phyloP scores from a whole-genome alignment of 164 flowering plant genomes.

The Stephania cephalantha region DNA sequence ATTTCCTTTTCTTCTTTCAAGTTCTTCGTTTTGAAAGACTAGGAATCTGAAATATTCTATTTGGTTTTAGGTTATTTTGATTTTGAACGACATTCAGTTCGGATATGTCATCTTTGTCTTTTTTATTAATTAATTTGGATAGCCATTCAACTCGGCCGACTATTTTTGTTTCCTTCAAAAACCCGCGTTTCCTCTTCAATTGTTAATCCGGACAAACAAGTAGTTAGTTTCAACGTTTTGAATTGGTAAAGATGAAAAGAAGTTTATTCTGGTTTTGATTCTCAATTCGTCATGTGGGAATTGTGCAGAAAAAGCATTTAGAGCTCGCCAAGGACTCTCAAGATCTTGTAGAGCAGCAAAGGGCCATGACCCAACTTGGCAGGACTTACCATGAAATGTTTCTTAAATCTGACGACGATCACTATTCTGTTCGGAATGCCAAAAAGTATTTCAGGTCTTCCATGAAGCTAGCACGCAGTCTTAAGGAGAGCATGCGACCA shows the following conservation, averaged over 20 bases:
- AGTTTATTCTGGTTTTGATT: background rate
- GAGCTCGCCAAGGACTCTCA: slow-evolving; percentile 66
- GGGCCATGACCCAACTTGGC: slow-evolving; percentile 94
- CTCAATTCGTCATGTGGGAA: slow-evolving; percentile 6
- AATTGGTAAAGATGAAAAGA: background rate
- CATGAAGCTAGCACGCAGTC: slow-evolving; percentile 59
- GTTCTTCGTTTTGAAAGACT: background rate
- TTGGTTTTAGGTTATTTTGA: background rate
- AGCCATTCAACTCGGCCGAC: background rate
- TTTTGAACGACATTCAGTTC: background rate
- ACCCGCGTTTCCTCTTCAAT: background rate
- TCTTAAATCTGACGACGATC: slow-evolving; percentile 54
- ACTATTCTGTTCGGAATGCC: slow-evolving; percentile 56
- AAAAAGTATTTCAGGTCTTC: slow-evolving; percentile 80
- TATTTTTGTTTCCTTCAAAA: background rate
- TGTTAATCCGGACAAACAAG: background rate
- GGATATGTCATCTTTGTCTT: background rate
- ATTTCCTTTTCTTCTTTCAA: no score
- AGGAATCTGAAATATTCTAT: background rate
- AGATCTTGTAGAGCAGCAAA: slow-evolving; percentile 85
- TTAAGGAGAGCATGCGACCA: slow-evolving; percentile 46
- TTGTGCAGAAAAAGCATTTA: slow-evolving; percentile 73
- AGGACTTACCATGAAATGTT: slow-evolving; percentile 90
- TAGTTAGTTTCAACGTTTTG: background rate
- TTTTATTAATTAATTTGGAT: background rate